Percentiles rank a stretch among this genome's conserved stretches.
These are phyloP conservation scores for Tricholoma sp. DNA, from an alignment of 768 basidiomycete genomes.

Conservation along the genomic window DNA sequence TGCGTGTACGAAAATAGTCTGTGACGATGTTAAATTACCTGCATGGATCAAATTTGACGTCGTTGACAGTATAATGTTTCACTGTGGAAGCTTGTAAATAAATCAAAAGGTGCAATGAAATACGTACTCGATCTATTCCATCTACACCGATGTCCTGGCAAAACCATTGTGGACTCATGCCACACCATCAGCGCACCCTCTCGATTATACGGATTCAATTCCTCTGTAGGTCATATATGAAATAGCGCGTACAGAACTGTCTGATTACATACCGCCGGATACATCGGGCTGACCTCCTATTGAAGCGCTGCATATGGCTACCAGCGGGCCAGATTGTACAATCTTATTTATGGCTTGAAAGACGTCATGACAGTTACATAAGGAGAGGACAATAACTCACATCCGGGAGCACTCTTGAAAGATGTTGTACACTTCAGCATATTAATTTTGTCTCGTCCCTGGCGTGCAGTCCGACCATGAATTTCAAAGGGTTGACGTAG, in stretches of 20 bases:
- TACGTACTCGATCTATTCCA: conserved; percentile 1
- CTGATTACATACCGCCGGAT: conserved; percentile 18
- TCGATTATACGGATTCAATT: conserved; percentile 40
- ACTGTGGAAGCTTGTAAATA: conserved; percentile 18
- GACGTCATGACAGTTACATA: background rate
- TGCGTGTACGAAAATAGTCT: background rate
- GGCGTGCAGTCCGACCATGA: background rate
- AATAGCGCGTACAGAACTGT: background rate
- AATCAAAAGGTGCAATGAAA: background rate
- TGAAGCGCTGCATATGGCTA: conserved; percentile 42
- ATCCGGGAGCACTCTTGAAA: conserved; percentile 41
- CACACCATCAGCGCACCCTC: conserved; percentile 43
- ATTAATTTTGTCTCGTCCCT: conserved; percentile 2
- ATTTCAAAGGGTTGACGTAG: conserved; percentile 2
- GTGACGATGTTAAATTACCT: conserved; percentile 28
- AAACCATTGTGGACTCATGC: conserved; percentile 18
- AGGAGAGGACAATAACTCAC: conserved; percentile 22
- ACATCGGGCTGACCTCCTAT: conserved; percentile 39
- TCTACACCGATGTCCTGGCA: conserved; percentile 18
- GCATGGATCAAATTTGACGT: conserved; percentile 49
- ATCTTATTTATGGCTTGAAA: conserved; percentile 47
- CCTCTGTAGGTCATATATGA: conserved; percentile 16
- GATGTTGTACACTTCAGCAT: conserved; percentile 19
- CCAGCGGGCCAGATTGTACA: conserved; percentile 36
- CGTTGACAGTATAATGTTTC: conserved; percentile 52